Evolutionary conservation across 2,329 filamentous ascomycete species (phyloP), one percentile per base, ranked within the genome.

Genomic region (Aspergillus sp.): DNA sequence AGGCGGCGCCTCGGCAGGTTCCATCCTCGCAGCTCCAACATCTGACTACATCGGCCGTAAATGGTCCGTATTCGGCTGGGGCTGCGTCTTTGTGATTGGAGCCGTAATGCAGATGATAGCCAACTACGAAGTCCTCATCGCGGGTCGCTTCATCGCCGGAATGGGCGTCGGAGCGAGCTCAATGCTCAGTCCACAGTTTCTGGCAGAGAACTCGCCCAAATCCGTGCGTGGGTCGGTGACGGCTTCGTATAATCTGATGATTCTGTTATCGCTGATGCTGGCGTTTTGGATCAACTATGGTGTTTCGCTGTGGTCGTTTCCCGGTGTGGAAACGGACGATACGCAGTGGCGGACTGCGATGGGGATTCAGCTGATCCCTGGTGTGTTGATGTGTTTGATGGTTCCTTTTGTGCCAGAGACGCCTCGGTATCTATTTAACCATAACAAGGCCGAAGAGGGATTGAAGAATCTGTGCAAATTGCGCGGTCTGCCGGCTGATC

Each of bases 171-270:
- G 44, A 2, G 61, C 58, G 6, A 65, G 55, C 3, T 67, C 62
- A 11, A 67, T 69, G 60, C 43, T 70, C 34, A 65, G 66, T 1
- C 69, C 69, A 7, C 62, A 70, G 27, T 72, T 66, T 43, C 57
- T 71, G 1, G 62, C 65, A 1, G 69, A 72, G 43, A 70, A 67
- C 40, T 61, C 64, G 0, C 69, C 68, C 4, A 69, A 67, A 40
- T 64, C 63, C 6, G 58, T 71, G 11, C 61, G 67, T 41, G 69
- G 68, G 1, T 64, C 66, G 2, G 57, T 71, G 32, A 69, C 68
- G 2, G 66, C 67, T 5, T 58, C 64, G 0, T 72, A 69, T 45
- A 69, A 70, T 41, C 47, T 70, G 8, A 66, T 67, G 52, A 69
- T 70, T 38, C 58, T 69, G 19, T 39, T 62, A 3, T 63, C 65